Evolutionary conservation across 2,329 filamentous ascomycete species (phyloP), one percentile per base, ranked within the genome.

Genomic region (Apiospora sp.): DNA sequence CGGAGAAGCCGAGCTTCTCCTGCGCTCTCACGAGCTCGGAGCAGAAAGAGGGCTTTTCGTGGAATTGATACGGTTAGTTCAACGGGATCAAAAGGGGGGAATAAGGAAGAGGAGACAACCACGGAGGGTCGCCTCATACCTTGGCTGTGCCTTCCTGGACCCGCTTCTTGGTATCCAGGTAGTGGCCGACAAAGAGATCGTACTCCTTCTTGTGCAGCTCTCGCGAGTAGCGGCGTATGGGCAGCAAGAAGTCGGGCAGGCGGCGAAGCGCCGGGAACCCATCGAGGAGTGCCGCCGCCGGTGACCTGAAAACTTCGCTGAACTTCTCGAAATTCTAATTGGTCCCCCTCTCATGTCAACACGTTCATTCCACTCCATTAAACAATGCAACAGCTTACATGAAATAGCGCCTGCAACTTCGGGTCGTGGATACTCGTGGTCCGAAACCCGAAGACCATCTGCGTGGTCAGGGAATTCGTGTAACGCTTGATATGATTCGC

Each of bases 391-490:
- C 54, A 34, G 70, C 83, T 80, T 41, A 80, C 80, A 46, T 83
- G 78, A 51, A 84, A 86, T 1, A 87, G 77, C 70, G 84, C 81
- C 73, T 82, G 79, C 67, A 87, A 78, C 34, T 82, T 82, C 10
- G 80, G 77, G 67, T 87, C 82, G 10, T 86, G 81, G 27, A 41
- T 71, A n/a, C 51, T 70, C 22, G 67, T 67, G 4, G 82, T 82
- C 2, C 86, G 82, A 74, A 83, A 87, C 6, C 86, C 87, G 71
- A 86, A 88, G 0, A 86, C 80, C 82, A 88, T 87, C 4, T 83
- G 83, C 0, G 86, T 88, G 0, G 84, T 86, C 10, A 88, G 75
- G 1, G 86, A 85, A 68, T 84, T 86, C 1, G 85, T 83, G 73
- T 87, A 89, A 34, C 86, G 82, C 14, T 84, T 77, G 16, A 88